Evolutionary conservation across 129 eudicot species (phyloP), one percentile per base, ranked within the genome.

Genomic region (Erigeron canadensis): DNA sequence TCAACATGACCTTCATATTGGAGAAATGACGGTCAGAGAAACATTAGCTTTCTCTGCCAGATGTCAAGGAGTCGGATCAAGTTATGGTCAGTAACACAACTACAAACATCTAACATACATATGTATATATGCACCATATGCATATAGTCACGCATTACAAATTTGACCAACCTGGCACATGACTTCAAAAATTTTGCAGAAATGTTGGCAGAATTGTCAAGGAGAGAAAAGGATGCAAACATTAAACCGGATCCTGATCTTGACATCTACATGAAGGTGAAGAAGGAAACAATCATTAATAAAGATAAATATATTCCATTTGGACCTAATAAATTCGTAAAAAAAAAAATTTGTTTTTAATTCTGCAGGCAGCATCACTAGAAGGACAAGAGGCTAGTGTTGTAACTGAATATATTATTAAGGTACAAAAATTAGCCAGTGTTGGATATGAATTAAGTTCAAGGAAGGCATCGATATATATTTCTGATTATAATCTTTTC

Each of bases 1-100:
- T 69, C 95, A 87, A 74, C 73, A 85, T 56, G 95, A 87, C 60
- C 86, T 87, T 63, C 95, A 87, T 77, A 80, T 85, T 22, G 88
- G 95, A 63, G 95, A 87, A 83, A 65, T 87, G 85, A 87, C 95
- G 0, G 95, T 87, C 10, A 82, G 95, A 80, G 95, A 87, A 73
- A 87, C 95, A 16, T 65, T 87, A 60, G 90, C 89, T 34, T 87
- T 87, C 69, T 85, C 95, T 10, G 90, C 90, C 43, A 82, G 95
- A 75, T 86, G 89, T 59, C 89, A 84, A 85, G 95, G 95, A n/a
- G 90, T 87, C 42, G 95, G 90, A 66, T 80, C 87, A 55, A 78
- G 88, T 75, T 86, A 86, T 79, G 92, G 92, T 86, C 41, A 83
- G 88, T 83, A 41, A 71, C 4, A 67, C 0, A 12, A 4, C 28